These are phyloP conservation scores for Penicillium ucsense DNA, from an alignment of 495 filamentous ascomycete species.

Conservation along the genomic window DNA sequence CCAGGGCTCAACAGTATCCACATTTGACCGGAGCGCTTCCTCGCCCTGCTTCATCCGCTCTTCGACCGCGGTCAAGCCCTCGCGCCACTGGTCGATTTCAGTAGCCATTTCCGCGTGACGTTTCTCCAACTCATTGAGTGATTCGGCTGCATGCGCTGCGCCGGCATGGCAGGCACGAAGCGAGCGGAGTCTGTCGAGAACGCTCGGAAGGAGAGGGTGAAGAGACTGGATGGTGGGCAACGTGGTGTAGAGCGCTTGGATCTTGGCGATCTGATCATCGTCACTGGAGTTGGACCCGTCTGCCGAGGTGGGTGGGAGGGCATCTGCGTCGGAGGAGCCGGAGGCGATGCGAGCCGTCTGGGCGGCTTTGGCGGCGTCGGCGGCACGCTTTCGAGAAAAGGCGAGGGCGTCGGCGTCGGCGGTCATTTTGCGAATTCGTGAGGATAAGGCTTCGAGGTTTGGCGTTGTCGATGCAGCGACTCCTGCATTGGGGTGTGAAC, in stretches of 20 bases:
- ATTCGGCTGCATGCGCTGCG: slow-evolving; percentile 76
- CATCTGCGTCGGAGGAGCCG: slow-evolving; percentile 17
- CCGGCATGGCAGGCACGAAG: slow-evolving; percentile 78
- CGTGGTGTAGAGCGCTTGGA: slow-evolving; percentile 85
- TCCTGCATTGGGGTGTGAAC: slow-evolving; percentile 6
- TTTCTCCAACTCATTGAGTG: slow-evolving; percentile 63
- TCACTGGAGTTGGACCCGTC: slow-evolving; percentile 22
- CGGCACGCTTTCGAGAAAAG: slow-evolving; percentile 59
- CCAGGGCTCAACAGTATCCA: slow-evolving; percentile 75
- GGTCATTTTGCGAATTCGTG: slow-evolving; percentile 62
- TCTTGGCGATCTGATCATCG: slow-evolving; percentile 68
- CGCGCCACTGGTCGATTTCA: slow-evolving; percentile 80
- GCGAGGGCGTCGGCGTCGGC: slow-evolving; percentile 73
- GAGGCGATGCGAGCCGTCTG: slow-evolving; percentile 47
- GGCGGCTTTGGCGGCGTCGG: slow-evolving; percentile 55
- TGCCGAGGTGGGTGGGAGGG: slow-evolving; percentile 9
- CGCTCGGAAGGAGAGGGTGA: slow-evolving; percentile 70
- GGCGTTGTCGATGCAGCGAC: slow-evolving; percentile 24
- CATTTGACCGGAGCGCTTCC: slow-evolving; percentile 62
- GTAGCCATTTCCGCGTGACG: slow-evolving; percentile 71
- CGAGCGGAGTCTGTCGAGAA: slow-evolving; percentile 77
- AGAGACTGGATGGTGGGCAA: slow-evolving; percentile 84
- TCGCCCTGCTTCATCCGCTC: slow-evolving; percentile 57
- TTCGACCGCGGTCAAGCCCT: slow-evolving; percentile 73
- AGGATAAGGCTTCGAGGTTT: slow-evolving; percentile 61